These are phyloP conservation scores for Coprinopsis sp. DNA, from an alignment of 768 basidiomycete species.

Conservation along the genomic window DNA sequence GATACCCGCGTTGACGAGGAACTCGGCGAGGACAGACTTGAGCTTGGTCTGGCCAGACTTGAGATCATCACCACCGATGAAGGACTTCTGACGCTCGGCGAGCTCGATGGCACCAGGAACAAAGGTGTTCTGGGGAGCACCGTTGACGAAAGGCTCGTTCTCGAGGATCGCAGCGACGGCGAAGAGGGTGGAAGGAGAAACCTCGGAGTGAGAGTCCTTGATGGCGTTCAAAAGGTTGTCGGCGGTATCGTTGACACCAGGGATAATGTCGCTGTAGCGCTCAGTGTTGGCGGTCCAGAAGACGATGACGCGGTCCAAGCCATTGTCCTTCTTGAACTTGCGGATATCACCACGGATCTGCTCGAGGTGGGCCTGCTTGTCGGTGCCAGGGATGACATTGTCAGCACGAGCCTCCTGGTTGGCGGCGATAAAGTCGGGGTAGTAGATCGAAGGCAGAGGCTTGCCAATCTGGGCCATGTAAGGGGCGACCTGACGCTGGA, in stretches of 20 bases:
- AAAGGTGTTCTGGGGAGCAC: slow-evolving; percentile 98
- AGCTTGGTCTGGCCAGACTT: slow-evolving; percentile 98
- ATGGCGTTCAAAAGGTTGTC: slow-evolving; percentile 81
- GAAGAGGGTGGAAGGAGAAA: slow-evolving; percentile 95
- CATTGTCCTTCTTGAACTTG: slow-evolving; percentile 80
- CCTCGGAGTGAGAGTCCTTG: slow-evolving; percentile 80
- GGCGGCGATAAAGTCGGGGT: slow-evolving; percentile 96
- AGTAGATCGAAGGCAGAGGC: slow-evolving; percentile 94
- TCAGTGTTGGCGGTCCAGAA: slow-evolving; percentile 99
- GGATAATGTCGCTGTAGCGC: slow-evolving; percentile 91
- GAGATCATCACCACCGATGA: slow-evolving; percentile 97
- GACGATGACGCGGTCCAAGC: slow-evolving; percentile 83
- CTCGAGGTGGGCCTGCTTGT: slow-evolving; percentile 91
- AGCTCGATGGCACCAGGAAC: slow-evolving; percentile 93
- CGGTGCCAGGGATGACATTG: slow-evolving; percentile 78
- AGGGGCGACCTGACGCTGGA: slow-evolving; percentile 91
- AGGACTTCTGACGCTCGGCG: slow-evolving; percentile 82
- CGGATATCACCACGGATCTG: slow-evolving; percentile 92
- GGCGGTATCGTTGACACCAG: slow-evolving; percentile 93
- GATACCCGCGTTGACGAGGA: slow-evolving; percentile 97
- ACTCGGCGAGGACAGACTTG: slow-evolving; percentile 96
- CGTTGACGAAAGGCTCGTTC: slow-evolving; percentile 92
- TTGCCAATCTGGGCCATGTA: slow-evolving; percentile 74
- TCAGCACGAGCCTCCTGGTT: slow-evolving; percentile 97
- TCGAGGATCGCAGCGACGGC: slow-evolving; percentile 95